These are phyloP conservation scores for Cryptococcus sp. DNA, from an alignment of 1,284 basidiomycete genomes.

Conservation along the genomic window DNA sequence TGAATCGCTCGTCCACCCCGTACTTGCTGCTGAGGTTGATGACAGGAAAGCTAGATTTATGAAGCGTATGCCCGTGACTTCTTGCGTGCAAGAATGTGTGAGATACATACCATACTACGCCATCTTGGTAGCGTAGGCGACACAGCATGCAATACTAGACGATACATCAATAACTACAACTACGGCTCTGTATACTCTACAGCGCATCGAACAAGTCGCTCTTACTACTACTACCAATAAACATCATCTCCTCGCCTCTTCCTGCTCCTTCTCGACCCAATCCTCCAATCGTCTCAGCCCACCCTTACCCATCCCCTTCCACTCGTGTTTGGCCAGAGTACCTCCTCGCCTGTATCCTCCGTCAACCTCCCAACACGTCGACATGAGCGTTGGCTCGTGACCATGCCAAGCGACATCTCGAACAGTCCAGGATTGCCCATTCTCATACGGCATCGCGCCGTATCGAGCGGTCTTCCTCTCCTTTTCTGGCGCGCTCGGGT, in stretches of 20 bases:
- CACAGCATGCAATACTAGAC: no score
- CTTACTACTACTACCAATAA: no score
- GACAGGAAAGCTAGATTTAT: no score
- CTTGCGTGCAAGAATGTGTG: no score
- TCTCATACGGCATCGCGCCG: constrained; percentile 2
- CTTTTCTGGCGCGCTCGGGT: constrained; percentile 38
- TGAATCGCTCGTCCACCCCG: no score
- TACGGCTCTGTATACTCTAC: no score
- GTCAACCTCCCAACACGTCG: constrained; percentile 74
- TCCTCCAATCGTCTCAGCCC: constrained; percentile 60
- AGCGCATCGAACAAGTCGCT: no score
- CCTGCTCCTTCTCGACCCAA: constrained; percentile 57
- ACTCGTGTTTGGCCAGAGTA: constrained; percentile 81
- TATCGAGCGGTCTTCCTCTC: constrained; percentile 4
- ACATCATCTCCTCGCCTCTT: constrained; percentile 26
- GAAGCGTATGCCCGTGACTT: no score
- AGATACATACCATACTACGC: no score
- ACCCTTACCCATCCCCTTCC: constrained; percentile 80
- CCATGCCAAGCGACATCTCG: constrained; percentile 65
- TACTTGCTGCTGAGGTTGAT: no score
- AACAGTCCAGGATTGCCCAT: constrained; percentile 44
- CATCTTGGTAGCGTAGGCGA: no score
- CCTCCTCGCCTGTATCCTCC: constrained; percentile 54
- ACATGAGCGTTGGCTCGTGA: constrained; percentile 78
- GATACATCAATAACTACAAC: no score